Percentiles rank a stretch among this genome's conserved stretches.
phyloP scores from a whole-genome alignment of 495 filamentous ascomycete species.

The Saxophila tyrrhenica region DNA sequence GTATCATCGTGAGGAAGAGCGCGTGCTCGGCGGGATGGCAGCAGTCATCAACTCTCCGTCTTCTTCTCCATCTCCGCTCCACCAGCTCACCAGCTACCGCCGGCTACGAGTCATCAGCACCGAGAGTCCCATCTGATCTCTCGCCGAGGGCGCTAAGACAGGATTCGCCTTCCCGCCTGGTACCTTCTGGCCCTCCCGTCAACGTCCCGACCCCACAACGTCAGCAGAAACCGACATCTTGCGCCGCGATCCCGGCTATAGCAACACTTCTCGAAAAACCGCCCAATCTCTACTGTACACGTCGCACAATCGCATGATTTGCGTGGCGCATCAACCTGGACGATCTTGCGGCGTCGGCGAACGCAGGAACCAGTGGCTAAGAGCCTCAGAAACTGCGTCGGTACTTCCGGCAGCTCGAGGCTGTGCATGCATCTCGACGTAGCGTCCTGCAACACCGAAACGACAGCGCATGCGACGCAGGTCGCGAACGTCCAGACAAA shows the following conservation, averaged over 20 bases:
- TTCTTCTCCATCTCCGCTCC: neutral
- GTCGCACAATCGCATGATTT: slow-evolving; percentile 1
- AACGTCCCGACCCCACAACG: neutral
- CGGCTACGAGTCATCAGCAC: neutral
- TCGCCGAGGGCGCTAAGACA: neutral
- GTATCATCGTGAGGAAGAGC: too few relatives aligned
- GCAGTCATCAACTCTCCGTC: too few relatives aligned
- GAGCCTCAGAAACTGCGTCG: slow-evolving; percentile 1
- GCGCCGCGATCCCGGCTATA: neutral
- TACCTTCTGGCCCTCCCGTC: neutral
- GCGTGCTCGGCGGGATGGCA: too few relatives aligned
- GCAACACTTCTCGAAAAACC: neutral
- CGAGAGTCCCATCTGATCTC: neutral
- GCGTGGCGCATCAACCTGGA: slow-evolving; percentile 4
- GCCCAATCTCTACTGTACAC: slow-evolving; percentile 4
- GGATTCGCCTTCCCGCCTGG: neutral
- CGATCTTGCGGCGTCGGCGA: slow-evolving; percentile 7
- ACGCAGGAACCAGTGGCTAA: neutral
- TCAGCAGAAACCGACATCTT: neutral
- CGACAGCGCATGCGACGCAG: slow-evolving; percentile 3
- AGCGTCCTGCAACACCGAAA: slow-evolving; percentile 4
- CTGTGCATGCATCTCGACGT: slow-evolving; percentile 9
- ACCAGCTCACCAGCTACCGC: neutral
- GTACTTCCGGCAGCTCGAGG: slow-evolving; percentile 11
- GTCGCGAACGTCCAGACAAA: neutral